Conservation (phyloP, 139 green algal genomes). For the Picochlorum costavermella region DNA sequence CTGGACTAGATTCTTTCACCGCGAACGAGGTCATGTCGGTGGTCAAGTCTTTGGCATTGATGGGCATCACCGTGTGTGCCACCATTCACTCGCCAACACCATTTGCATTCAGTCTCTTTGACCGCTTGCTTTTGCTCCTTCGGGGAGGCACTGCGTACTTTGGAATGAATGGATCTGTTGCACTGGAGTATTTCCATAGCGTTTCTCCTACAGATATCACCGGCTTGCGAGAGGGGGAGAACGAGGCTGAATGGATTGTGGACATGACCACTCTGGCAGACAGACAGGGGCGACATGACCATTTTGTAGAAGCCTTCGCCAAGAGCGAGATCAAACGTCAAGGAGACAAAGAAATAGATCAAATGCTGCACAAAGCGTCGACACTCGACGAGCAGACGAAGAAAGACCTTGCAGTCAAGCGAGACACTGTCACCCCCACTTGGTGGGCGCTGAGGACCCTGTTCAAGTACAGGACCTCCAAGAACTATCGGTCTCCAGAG, state of each 20-base stretch:
- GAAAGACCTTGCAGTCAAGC: slow-evolving; percentile 43
- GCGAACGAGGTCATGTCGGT: slow-evolving; percentile 49
- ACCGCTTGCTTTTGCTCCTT: slow-evolving; percentile 52
- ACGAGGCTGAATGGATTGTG: slow-evolving; percentile 46
- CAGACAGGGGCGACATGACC: slow-evolving; percentile 12
- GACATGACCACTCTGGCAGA: slow-evolving; percentile 38
- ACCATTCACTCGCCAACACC: slow-evolving; percentile 59
- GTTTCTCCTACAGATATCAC: slow-evolving; percentile 9
- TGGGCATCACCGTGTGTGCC: slow-evolving; percentile 53
- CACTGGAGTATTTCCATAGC: slow-evolving; percentile 38
- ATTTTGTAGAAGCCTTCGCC: slow-evolving; percentile 17
- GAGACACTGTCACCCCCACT: slow-evolving; percentile 58
- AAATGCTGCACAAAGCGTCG: slow-evolving; percentile 6
- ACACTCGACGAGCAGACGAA: slow-evolving; percentile 16
- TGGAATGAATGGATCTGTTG: slow-evolving; percentile 32
- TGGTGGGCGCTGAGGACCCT: slow-evolving; percentile 58
- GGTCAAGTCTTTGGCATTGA: slow-evolving; percentile 36
- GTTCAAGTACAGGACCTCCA: slow-evolving; percentile 58
- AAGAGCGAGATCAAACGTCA: slow-evolving; percentile 12
- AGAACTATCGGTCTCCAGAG: slow-evolving; percentile 52
- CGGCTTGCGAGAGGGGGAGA: slow-evolving; percentile 26
- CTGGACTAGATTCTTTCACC: slow-evolving; percentile 63
- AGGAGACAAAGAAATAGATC: slow-evolving; percentile 18
- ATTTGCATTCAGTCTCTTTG: slow-evolving; percentile 52
- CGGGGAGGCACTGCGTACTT: slow-evolving; percentile 44